phyloP scores from a whole-genome alignment of 1,284 basidiomycete species.

The Cutaneotrichosporon cyanovorans region DNA sequence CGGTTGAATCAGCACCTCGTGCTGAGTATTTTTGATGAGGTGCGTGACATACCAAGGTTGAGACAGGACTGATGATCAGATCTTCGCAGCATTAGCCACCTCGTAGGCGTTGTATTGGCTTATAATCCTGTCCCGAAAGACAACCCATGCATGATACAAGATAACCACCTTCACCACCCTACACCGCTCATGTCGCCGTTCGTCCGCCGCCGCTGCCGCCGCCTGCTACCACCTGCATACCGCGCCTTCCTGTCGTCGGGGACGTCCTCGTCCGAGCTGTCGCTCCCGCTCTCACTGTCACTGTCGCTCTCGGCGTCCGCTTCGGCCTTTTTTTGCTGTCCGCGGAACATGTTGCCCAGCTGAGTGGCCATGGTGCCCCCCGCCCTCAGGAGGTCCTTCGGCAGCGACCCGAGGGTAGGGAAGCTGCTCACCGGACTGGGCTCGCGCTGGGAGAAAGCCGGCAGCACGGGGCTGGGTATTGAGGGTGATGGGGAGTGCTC shows the following conservation, averaged over 20 bases:
- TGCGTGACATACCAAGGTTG: too few relatives aligned
- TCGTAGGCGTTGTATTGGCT: too few relatives aligned
- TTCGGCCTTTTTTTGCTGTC: too few relatives aligned
- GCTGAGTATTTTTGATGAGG: constrained; percentile 81
- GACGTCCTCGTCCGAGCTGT: constrained; percentile 7
- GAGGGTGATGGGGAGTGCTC: constrained; percentile 2
- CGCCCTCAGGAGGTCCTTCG: constrained; percentile 8
- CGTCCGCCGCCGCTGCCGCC: too few relatives aligned
- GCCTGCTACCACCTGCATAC: constrained; percentile 8
- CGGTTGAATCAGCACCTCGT: constrained; percentile 86
- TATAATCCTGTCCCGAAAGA: too few relatives aligned
- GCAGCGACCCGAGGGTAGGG: constrained; percentile 7
- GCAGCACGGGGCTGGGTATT: not conserved
- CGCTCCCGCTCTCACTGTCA: not conserved
- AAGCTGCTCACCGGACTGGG: not conserved
- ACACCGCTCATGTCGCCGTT: too few relatives aligned
- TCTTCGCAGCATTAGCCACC: too few relatives aligned
- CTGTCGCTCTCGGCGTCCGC: constrained; percentile 1
- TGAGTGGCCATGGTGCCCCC: not conserved
- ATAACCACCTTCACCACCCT: too few relatives aligned
- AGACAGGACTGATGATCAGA: too few relatives aligned
- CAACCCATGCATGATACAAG: too few relatives aligned
- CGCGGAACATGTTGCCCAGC: not conserved
- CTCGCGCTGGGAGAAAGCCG: not conserved
- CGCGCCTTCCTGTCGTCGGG: constrained; percentile 10